A percentile compares a stretch with the other conserved stretches of the same genome.
phyloP scores from a whole-genome alignment of 177 flowering plant species.

The Vitis hybrid region DNA sequence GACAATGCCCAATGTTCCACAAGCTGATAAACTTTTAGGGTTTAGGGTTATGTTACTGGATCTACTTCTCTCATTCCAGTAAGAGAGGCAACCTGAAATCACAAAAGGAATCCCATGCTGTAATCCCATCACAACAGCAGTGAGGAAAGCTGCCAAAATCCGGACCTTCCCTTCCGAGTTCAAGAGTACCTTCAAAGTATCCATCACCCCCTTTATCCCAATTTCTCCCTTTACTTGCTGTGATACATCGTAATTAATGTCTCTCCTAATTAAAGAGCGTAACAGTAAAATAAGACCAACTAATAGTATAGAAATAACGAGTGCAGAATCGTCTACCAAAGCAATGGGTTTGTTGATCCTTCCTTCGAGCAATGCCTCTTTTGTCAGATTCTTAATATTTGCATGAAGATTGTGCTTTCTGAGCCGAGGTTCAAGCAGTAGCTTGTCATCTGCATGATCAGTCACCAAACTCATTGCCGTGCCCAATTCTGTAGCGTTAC shows the following conservation, averaged over 20 bases:
- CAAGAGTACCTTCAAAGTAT: slow-evolving; percentile 7
- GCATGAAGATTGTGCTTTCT: no score
- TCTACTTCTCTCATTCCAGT: slow-evolving; percentile 1
- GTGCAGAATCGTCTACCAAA: slow-evolving; percentile 11
- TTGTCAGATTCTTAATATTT: no score
- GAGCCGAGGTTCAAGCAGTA: slow-evolving; percentile 4
- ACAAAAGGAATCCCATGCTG: slow-evolving; percentile 23
- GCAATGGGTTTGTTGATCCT: slow-evolving; percentile 7
- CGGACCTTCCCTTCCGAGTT: slow-evolving; percentile 8
- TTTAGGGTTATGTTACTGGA: neutral
- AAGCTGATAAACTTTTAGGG: slow-evolving; percentile 10
- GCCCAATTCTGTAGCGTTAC: neutral
- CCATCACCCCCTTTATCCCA: slow-evolving; percentile 2
- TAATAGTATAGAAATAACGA: slow-evolving; percentile 7
- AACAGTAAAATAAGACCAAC: slow-evolving; percentile 10
- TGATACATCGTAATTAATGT: neutral
- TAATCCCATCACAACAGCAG: slow-evolving; percentile 3
- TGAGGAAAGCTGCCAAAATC: slow-evolving; percentile 4
- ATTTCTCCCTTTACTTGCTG: slow-evolving; percentile 12
- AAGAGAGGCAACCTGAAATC: slow-evolving; percentile 7
- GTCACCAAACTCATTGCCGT: neutral
- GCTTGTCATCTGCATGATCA: neutral
- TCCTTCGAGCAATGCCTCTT: no score
- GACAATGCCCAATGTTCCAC: slow-evolving; percentile 13
- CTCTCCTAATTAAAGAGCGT: neutral